These are phyloP conservation scores for Trichoderma oligosporum DNA, from an alignment of 2,329 filamentous ascomycete species.

Conservation along the genomic window DNA sequence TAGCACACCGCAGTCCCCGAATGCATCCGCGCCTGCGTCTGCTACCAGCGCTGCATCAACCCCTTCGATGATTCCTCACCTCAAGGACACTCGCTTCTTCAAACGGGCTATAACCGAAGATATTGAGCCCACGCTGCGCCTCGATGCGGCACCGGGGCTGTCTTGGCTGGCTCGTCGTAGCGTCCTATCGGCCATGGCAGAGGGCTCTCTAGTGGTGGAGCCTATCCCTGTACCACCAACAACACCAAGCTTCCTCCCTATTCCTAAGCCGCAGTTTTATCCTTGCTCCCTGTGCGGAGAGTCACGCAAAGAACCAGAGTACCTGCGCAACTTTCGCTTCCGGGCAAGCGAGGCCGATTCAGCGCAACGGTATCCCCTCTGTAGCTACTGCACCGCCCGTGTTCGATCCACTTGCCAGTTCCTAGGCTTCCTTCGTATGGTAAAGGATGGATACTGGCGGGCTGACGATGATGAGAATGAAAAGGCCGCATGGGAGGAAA, in stretches of 20 bases:
- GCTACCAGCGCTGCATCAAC: constrained; percentile 45
- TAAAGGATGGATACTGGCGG: constrained; percentile 89
- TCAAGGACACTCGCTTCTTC: constrained; percentile 93
- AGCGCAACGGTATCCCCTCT: constrained; percentile 85
- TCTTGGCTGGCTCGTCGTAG: constrained; percentile 90
- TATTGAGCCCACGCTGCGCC: constrained; percentile 85
- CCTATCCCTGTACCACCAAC: constrained; percentile 64
- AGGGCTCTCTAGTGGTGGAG: constrained; percentile 84
- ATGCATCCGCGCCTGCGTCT: constrained; percentile 51
- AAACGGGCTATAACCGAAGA: constrained; percentile 86
- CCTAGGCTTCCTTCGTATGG: constrained; percentile 82
- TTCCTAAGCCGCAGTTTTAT: constrained; percentile 53
- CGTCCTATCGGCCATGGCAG: constrained; percentile 76
- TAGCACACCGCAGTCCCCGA: constrained; percentile 57
- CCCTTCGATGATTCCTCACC: constrained; percentile 48
- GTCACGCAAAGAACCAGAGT: constrained; percentile 62
- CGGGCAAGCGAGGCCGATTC: constrained; percentile 81
- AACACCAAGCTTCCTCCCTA: constrained; percentile 40
- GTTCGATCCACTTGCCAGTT: constrained; percentile 90
- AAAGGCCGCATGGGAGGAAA: constrained; percentile 90
- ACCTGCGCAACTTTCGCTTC: constrained; percentile 82
- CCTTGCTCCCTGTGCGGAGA: constrained; percentile 90
- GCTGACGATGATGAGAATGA: constrained; percentile 79
- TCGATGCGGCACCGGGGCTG: constrained; percentile 84
- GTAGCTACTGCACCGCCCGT: constrained; percentile 78